A percentile compares a stretch with the other conserved stretches of the same genome.
These are phyloP conservation scores for Pelargonium nanum DNA, from an alignment of 345 rosid species.

Conservation along the genomic window DNA sequence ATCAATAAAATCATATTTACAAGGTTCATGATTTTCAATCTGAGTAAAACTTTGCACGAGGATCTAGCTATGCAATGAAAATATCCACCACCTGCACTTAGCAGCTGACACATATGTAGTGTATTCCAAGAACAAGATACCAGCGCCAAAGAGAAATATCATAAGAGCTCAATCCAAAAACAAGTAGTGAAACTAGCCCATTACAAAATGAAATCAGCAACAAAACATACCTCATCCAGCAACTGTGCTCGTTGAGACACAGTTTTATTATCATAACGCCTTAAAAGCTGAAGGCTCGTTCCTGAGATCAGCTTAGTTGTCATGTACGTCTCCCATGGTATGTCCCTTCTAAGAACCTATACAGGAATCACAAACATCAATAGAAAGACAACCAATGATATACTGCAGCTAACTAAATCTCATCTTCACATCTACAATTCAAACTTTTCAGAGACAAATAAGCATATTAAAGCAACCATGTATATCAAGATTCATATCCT, in stretches of 20 bases:
- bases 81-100: neutral
- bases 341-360: slow-evolving; percentile 86
- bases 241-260: slow-evolving; percentile 77
- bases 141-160: neutral
- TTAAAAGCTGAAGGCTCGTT: slow-evolving; percentile 70
- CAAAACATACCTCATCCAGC: slow-evolving; percentile 56
- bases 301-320: slow-evolving; percentile 80
- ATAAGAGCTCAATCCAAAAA: slow-evolving; percentile 2
- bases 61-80: neutral
- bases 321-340: slow-evolving; percentile 99
- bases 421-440: neutral
- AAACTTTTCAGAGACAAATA: neutral
- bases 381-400: neutral
- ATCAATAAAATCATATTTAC: slow-evolving; percentile 2
- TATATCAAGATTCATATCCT: no score
- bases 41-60: neutral
- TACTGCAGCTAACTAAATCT: neutral
- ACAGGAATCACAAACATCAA: neutral
- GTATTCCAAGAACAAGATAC: neutral
- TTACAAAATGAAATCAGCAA: slow-evolving; percentile 1
- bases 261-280: slow-evolving; percentile 75
- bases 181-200: slow-evolving; percentile 1
- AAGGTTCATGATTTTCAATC: neutral
- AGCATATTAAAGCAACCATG: no score
- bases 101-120: neutral